Base-by-base conservation (phyloP, 1,284 basidiomycete species). In the Puccinia horiana region DNA sequence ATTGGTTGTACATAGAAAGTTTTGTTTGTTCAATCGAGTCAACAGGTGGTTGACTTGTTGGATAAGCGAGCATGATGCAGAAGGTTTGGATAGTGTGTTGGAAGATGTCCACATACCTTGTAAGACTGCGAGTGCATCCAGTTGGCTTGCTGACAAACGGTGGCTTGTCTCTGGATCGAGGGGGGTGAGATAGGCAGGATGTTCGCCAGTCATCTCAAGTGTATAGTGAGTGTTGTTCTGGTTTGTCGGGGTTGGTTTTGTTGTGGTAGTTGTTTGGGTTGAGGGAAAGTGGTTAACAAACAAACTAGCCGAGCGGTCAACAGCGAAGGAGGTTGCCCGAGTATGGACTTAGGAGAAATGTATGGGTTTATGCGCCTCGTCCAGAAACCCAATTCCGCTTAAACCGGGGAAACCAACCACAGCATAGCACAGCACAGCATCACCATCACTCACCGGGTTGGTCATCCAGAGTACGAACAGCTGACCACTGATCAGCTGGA, bases 1-100 rank as follows among this genome's bases (percentile, higher is more conserved):
- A 20, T 12, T 63, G 18, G 37, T 9, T 20, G 20, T 40, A 61
- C 54, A 26, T 56, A 26, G 6, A 26, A 26, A 18, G 20, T 8
- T 67, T 67, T 67, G 26, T 35, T 63, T 35, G 35, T 63, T 63
- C 18, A 12, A 63, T 37, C 18, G 23, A n/a, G 35, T 9, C 23
- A 20, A 8, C 4, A 63, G n/a, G 8, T 6, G n/a, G 44, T 37
- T 23, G 37, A 16, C n/a, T 26, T 12, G 35, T 8, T n/a, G 40
- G 26, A 44, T 69, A 69, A 47, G 65, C 65, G 65, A 69, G 65
- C 42, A 65, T 47, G 65, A 47, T 47, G 65, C n/a, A 69, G 40
- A 69, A 69, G 42, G 37, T 42, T 32, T 9, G 56, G 20, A 29
- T 14, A 69, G 29, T 47, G 20, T n/a, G 42, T 47, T 20, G 65